phyloP scores from a whole-genome alignment of 345 rosid species.

The Gossypioides kirkii region DNA sequence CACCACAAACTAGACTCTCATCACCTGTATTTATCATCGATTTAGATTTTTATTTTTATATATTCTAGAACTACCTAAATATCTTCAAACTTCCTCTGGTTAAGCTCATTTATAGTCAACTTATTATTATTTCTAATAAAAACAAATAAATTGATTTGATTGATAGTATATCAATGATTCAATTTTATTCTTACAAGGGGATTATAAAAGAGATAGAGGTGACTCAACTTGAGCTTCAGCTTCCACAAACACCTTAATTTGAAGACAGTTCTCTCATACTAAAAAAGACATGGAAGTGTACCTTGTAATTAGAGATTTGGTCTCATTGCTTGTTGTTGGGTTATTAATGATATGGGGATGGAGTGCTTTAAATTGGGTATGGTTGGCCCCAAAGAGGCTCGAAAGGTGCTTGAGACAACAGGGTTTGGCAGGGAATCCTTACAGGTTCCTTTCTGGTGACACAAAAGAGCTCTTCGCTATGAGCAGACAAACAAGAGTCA shows the following conservation, averaged over 20 bases:
- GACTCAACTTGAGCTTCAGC: not conserved
- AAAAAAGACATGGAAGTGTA: not conserved
- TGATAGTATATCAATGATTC: no score
- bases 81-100: no score
- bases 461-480: conserved; percentile 23
- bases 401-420: conserved; percentile 37
- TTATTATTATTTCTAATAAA: no score
- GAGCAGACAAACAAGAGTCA: conserved; percentile 30
- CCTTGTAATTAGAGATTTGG: not conserved
- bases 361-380: conserved; percentile 24
- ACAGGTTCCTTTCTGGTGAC: conserved; percentile 39
- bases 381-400: conserved; percentile 39
- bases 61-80: no score
- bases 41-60: no score
- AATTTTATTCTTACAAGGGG: no score
- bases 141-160: no score
- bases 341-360: not conserved
- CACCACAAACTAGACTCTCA: not conserved
- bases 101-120: no score
- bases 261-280: not conserved
- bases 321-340: not conserved
- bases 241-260: not conserved
- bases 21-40: not conserved
- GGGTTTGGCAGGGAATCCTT: conserved; percentile 30
- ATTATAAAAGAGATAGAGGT: not conserved